phyloP scores from a whole-genome alignment of 805 yeast species.

The Dipodascus albidus region DNA sequence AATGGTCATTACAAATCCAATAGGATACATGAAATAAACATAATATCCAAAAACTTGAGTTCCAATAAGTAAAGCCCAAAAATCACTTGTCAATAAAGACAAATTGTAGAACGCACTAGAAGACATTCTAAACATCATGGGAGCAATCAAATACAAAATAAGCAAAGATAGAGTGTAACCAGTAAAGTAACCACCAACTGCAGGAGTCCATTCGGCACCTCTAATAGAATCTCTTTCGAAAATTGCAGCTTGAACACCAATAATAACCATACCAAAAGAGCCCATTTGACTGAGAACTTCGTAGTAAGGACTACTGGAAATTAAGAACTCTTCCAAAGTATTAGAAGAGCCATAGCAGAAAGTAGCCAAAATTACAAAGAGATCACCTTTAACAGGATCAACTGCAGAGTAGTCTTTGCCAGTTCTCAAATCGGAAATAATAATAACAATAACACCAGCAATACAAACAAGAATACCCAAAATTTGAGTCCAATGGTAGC shows the following conservation, averaged over 20 bases:
- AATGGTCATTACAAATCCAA: conserved; percentile 33
- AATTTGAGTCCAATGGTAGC: conserved; percentile 36
- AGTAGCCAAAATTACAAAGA: conserved; percentile 34
- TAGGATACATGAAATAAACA: conserved; percentile 36
- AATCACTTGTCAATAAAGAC: conserved; percentile 32
- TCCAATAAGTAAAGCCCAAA: conserved; percentile 36
- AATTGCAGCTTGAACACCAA: conserved; percentile 34
- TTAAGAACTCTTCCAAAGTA: conserved; percentile 33
- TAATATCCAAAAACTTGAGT: conserved; percentile 32
- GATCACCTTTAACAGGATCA: conserved; percentile 32
- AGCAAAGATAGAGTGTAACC: conserved; percentile 32
- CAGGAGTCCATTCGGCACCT: conserved; percentile 29
- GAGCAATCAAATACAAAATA: conserved; percentile 31
- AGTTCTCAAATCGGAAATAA: conserved; percentile 30
- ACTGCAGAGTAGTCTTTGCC: conserved; percentile 31
- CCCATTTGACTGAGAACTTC: conserved; percentile 35
- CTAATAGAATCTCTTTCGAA: conserved; percentile 29
- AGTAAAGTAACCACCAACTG: conserved; percentile 33
- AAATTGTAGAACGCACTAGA: conserved; percentile 36
- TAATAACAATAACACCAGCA: conserved; percentile 33
- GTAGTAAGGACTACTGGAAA: conserved; percentile 33
- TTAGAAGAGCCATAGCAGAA: conserved; percentile 35
- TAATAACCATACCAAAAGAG: conserved; percentile 30
- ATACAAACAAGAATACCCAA: conserved; percentile 30
- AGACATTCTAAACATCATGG: conserved; percentile 33